A percentile compares a stretch with the other conserved stretches of the same genome.
These are phyloP conservation scores for Debaryomyces sp. DNA, from an alignment of 1,139 yeast genomes.

Conservation along the genomic window DNA sequence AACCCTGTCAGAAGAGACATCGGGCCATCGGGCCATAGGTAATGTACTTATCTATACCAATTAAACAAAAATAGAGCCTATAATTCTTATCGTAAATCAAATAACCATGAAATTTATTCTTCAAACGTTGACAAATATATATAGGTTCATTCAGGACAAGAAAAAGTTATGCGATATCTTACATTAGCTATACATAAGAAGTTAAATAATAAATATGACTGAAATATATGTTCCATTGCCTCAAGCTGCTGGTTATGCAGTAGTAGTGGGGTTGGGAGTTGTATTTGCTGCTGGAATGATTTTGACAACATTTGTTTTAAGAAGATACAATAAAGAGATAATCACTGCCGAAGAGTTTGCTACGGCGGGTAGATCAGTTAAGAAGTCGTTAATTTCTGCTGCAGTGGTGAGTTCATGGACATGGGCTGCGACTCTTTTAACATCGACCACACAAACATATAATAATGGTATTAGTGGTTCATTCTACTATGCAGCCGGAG, in stretches of 20 bases:
- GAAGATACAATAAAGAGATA: slow-evolving; percentile 76
- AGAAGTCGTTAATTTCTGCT: slow-evolving; percentile 56
- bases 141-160: background rate
- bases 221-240: slow-evolving; percentile 32
- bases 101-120: background rate
- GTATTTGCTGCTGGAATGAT: slow-evolving; percentile 83
- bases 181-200: background rate
- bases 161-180: background rate
- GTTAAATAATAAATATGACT: slow-evolving; percentile 5
- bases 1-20: background rate
- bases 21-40: background rate
- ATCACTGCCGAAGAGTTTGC: slow-evolving; percentile 89
- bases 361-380: slow-evolving; percentile 85
- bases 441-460: slow-evolving; percentile 78
- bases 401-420: slow-evolving; percentile 95
- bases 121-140: background rate
- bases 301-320: slow-evolving; percentile 65
- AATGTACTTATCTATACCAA: background rate
- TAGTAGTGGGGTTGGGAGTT: slow-evolving; percentile 85
- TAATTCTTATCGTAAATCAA: background rate
- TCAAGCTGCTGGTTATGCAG: slow-evolving; percentile 90
- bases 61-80: background rate
- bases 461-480: slow-evolving; percentile 70
- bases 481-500: slow-evolving; percentile 56
- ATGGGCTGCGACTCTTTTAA: slow-evolving; percentile 86